Conservation (phyloP, 345 rosid genomes). For the Trapa incisa region DNA sequence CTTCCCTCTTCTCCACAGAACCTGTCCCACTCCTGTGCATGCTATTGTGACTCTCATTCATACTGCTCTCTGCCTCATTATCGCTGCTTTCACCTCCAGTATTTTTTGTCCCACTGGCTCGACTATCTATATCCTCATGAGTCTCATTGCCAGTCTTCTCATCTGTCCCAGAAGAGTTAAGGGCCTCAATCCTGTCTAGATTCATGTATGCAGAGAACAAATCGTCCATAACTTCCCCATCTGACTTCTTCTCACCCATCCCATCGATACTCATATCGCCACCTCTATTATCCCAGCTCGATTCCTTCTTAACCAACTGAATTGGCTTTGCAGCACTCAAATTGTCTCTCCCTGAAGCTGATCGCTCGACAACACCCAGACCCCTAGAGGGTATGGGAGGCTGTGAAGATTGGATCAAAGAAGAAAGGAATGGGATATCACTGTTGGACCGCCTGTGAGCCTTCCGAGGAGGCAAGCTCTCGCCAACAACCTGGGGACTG, state of each 20-base stretch:
- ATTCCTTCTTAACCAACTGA: constrained; percentile 42
- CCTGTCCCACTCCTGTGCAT: constrained; percentile 25
- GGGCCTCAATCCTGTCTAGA: constrained; percentile 66
- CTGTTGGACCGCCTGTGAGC: constrained; percentile 81
- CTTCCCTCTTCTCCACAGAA: constrained; percentile 51
- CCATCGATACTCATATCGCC: constrained; percentile 38
- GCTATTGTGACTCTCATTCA: constrained; percentile 48
- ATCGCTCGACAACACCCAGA: constrained; percentile 33
- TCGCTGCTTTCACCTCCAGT: constrained; percentile 81
- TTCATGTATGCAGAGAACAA: constrained; percentile 91
- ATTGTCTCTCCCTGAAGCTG: constrained; percentile 36
- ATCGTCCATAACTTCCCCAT: constrained; percentile 76
- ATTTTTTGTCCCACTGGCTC: constrained; percentile 84
- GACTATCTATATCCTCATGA: constrained; percentile 75
- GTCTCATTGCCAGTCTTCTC: constrained; percentile 57
- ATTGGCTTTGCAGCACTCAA: constrained; percentile 24
- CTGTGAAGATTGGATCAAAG: constrained; percentile 45
- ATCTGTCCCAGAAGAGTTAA: constrained; percentile 74
- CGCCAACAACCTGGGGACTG: constrained; percentile 32
- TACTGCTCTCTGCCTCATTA: constrained; percentile 85
- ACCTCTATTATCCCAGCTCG: constrained; percentile 46
- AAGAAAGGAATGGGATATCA: constrained; percentile 63
- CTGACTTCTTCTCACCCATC: constrained; percentile 59
- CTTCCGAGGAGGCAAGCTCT: constrained; percentile 68
- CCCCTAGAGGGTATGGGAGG: constrained; percentile 44